Evolutionary conservation across 176 grass and related monocot species (phyloP).

Genomic region (Aegilops sharonensis): DNA sequence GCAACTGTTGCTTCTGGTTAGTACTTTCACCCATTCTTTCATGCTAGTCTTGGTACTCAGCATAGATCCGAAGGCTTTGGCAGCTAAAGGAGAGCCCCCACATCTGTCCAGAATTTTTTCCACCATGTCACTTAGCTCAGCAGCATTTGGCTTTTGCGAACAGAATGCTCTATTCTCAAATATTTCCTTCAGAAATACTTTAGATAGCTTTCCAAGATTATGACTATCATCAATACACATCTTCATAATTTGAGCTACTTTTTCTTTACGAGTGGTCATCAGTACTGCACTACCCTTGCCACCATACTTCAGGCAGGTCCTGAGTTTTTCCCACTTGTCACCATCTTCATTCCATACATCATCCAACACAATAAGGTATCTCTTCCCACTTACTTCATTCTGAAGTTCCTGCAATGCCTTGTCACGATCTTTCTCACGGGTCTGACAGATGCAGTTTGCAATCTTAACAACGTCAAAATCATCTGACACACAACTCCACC

Average conservation of each 20-base stretch:
- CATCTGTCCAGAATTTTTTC: neutral
- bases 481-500: constrained; percentile 44
- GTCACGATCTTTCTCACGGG: neutral
- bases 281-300: constrained; percentile 31
- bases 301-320: constrained; percentile 1
- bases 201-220: neutral
- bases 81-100: neutral
- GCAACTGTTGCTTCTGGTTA: neutral
- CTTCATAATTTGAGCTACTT: constrained; percentile 7
- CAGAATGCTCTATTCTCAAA: constrained; percentile 33
- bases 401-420: neutral
- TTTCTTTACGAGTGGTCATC: constrained; percentile 4
- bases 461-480: constrained; percentile 16
- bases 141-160: neutral
- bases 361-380: constrained; percentile 40
- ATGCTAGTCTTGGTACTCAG: constrained; percentile 15
- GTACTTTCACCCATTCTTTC: neutral
- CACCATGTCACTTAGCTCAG: neutral
- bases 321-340: constrained; percentile 16
- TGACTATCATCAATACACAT: neutral
- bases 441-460: constrained; percentile 3
- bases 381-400: neutral
- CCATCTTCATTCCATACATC: constrained; percentile 32
- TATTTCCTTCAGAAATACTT: neutral
- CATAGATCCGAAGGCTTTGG: constrained; percentile 1